Base-by-base conservation (phyloP, 108 stramenopile species). In the Cyclotella sp. region DNA sequence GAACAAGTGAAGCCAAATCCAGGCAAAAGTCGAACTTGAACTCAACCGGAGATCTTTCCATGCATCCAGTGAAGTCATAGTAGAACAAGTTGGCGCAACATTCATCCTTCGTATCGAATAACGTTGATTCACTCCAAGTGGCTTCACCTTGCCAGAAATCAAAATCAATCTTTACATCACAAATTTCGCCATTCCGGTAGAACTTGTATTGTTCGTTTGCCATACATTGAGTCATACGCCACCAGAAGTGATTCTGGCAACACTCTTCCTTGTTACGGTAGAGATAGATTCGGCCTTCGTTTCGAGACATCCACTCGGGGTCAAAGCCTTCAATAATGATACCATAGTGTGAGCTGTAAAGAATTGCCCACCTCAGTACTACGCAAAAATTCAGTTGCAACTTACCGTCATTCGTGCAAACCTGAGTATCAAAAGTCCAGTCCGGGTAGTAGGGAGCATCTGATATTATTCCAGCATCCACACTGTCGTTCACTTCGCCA, bases 171-270 rank as follows among this genome's bases (percentile, higher is more conserved):
- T 82, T 82, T 63, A 44, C 64, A 51, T 75, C 75, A 61, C 81
- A 82, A 18, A 75, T 76, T 13, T 82, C 75, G 0, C 67, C 81
- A 72, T 72, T 76, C 19, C 46, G 43, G 53, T 76, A 82, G 64
- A 82, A 82, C 27, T 82, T 82, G 58, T 67, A 82, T 54, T 82
- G 73, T 68, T 82, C 81, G 60, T 82, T 82, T 21, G 70, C 75
- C 81, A 82, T 82, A 45, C 81, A 82, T 43, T 82, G 75, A 15
- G 75, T 71, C 74, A 82, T 82, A 24, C 81, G 63, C 81, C 81
- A 82, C 81, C 75, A 82, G 44, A 81, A 81, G 40, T 81, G 80
- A 9, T 75, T 39, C 14, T 52, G 27, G 12, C 81, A 82, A 29
- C 81, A 82, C 18, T 54, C 70, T 49, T 82, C 81, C 41, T 82